Conservation (phyloP, 2,329 filamentous ascomycete species). For the Colletotrichum tamarilloi region DNA sequence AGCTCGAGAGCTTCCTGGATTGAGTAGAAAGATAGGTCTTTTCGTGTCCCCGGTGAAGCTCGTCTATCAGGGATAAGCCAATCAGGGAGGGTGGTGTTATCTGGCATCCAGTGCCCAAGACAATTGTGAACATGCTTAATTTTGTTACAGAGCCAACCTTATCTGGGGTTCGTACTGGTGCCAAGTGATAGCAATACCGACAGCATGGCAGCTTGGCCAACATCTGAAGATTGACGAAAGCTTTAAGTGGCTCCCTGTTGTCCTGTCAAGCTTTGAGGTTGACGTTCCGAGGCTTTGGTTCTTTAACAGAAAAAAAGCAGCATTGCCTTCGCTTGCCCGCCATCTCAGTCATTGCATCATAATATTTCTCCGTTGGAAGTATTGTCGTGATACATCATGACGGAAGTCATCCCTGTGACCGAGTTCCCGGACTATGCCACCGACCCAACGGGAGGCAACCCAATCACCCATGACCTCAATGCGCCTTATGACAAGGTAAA, state of each 20-base stretch:
- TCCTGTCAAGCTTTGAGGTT: background rate
- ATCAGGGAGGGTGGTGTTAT: slow-evolving; percentile 18
- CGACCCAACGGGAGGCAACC: slow-evolving; percentile 54
- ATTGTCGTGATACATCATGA: slow-evolving; percentile 13
- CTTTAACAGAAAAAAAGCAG: background rate
- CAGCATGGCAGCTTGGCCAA: background rate
- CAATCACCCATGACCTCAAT: slow-evolving; percentile 56
- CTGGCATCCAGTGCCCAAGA: slow-evolving; percentile 18
- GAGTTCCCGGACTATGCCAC: slow-evolving; percentile 56
- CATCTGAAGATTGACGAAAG: background rate
- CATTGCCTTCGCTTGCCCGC: background rate
- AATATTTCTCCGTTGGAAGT: background rate
- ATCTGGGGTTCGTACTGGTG: background rate
- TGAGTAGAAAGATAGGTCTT: background rate
- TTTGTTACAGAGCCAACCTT: slow-evolving; percentile 13
- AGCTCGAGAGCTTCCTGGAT: background rate
- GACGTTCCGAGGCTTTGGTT: background rate
- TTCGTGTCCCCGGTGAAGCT: background rate
- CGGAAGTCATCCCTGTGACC: slow-evolving; percentile 35
- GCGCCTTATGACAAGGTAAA: slow-evolving; percentile 54
- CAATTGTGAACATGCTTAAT: slow-evolving; percentile 11
- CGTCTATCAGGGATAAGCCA: background rate
- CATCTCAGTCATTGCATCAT: background rate
- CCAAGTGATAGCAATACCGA: slow-evolving; percentile 1
- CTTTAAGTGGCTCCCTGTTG: slow-evolving; percentile 11